A percentile compares a stretch with the other conserved stretches of the same genome.
Conservation (phyloP, 2,329 filamentous ascomycete species). For the Cladophialophora immunda region DNA sequence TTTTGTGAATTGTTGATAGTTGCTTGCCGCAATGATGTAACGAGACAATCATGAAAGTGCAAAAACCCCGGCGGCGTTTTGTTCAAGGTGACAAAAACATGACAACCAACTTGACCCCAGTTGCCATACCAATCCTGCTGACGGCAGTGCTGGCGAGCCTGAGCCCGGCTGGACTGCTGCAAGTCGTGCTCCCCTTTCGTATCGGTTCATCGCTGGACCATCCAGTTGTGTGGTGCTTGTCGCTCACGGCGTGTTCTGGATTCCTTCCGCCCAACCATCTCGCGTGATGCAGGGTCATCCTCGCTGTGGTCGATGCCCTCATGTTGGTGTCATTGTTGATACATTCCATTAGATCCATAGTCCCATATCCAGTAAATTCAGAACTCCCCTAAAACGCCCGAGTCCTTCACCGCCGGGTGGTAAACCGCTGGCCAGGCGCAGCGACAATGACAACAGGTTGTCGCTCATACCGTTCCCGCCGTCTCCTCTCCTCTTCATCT, state of each 20-base stretch:
- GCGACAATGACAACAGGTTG: slow-evolving; percentile 37
- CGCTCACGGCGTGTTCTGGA: slow-evolving; percentile 25
- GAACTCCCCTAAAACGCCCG: slow-evolving; percentile 14
- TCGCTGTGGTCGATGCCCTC: slow-evolving; percentile 22
- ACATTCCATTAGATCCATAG: slow-evolving; percentile 22
- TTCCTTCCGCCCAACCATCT: slow-evolving; percentile 23
- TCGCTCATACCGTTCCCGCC: slow-evolving; percentile 29
- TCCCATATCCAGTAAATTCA: background rate
- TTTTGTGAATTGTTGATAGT: background rate
- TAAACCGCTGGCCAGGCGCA: slow-evolving; percentile 30
- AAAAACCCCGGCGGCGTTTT: background rate
- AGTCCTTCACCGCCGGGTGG: slow-evolving; percentile 23
- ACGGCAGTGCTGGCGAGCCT: slow-evolving; percentile 19
- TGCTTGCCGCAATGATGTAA: background rate
- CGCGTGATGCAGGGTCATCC: slow-evolving; percentile 27
- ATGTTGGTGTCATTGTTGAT: slow-evolving; percentile 31
- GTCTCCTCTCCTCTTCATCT: slow-evolving; percentile 32
- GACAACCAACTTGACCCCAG: background rate
- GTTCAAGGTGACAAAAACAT: background rate
- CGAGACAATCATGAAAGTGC: slow-evolving; percentile 3
- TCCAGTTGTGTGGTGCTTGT: slow-evolving; percentile 30
- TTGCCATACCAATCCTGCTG: background rate
- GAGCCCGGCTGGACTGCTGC: slow-evolving; percentile 36
- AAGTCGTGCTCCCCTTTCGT: slow-evolving; percentile 38
- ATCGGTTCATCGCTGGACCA: slow-evolving; percentile 37